phyloP scores from a whole-genome alignment of 148 eudicot species.

The Gaultheria prostrata region DNA sequence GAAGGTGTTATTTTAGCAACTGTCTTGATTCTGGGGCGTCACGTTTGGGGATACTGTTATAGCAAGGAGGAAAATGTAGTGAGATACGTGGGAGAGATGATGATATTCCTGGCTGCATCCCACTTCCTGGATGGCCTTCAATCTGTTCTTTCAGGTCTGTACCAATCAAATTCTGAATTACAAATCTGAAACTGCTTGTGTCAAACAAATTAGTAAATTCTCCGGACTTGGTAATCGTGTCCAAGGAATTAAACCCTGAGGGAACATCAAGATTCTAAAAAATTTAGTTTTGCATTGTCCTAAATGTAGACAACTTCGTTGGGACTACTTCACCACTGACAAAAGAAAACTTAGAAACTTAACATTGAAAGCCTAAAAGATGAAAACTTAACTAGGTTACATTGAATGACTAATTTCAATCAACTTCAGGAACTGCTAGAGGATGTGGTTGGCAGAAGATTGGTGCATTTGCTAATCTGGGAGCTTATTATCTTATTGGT shows the following conservation, averaged over 20 bases:
- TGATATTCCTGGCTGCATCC: constrained; percentile 37
- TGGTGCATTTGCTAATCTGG: constrained; percentile 57
- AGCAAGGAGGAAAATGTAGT: constrained; percentile 50
- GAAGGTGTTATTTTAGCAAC: constrained; percentile 39
- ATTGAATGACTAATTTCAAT: neutral
- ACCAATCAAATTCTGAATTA: neutral
- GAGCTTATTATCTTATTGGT: constrained; percentile 60
- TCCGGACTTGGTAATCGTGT: neutral
- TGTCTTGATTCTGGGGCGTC: constrained; percentile 40
- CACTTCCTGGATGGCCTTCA: constrained; percentile 45
- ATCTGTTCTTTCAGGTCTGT: constrained; percentile 54
- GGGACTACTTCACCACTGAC: neutral
- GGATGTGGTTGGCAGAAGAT: constrained; percentile 73
- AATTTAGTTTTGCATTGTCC: neutral
- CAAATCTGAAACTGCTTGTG: neutral
- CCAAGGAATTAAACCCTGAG: neutral
- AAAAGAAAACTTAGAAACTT: neutral
- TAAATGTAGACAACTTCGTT: neutral
- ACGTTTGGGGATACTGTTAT: constrained; percentile 59
- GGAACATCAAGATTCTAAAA: neutral
- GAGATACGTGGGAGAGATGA: constrained; percentile 47
- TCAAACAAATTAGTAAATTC: neutral
- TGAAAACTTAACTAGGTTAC: neutral
- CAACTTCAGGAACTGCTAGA: constrained; percentile 46
- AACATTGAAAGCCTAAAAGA: neutral